Evolutionary conservation across 305 asterid genomes (phyloP).

Genomic region (Rubia tinctorum): DNA sequence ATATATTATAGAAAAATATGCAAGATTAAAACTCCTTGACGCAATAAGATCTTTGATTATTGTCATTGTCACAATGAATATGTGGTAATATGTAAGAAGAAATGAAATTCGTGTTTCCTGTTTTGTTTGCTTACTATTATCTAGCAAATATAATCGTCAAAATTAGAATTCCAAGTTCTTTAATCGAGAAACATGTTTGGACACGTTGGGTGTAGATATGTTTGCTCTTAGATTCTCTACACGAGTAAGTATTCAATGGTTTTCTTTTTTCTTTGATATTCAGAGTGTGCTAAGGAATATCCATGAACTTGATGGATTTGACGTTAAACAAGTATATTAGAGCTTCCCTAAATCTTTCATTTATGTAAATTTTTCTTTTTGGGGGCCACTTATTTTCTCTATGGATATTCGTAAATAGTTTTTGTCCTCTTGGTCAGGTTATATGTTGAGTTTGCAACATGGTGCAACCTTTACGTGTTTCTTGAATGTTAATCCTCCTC

Average conservation of each 20-base stretch:
- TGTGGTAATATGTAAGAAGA: constrained; percentile 34
- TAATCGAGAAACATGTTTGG: not conserved
- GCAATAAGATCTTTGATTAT: constrained; percentile 85
- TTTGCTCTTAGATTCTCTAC: not conserved
- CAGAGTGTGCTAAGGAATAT: constrained; percentile 59
- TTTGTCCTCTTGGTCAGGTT: constrained; percentile 47
- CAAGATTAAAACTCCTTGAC: constrained; percentile 86
- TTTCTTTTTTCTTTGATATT: constrained; percentile 19
- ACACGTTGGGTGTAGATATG: not conserved
- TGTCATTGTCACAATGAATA: constrained; percentile 96
- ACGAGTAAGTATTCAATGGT: constrained; percentile 2
- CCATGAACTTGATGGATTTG: constrained; percentile 71
- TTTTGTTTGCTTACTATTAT: not conserved
- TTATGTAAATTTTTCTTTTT: not conserved
- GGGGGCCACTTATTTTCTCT: not conserved
- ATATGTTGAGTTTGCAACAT: constrained; percentile 94
- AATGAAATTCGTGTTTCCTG: not conserved
- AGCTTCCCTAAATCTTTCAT: constrained; percentile 9
- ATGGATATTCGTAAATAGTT: not conserved
- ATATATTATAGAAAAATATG: constrained; percentile 94
- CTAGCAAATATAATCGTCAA: not conserved
- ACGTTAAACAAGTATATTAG: constrained; percentile 76
- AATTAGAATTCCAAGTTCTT: not conserved
- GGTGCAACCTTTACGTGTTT: constrained; percentile 77
- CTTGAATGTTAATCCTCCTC: constrained; percentile 9